phyloP scores from a whole-genome alignment of 202 grass and related monocot species.

The Zizania palustris region DNA sequence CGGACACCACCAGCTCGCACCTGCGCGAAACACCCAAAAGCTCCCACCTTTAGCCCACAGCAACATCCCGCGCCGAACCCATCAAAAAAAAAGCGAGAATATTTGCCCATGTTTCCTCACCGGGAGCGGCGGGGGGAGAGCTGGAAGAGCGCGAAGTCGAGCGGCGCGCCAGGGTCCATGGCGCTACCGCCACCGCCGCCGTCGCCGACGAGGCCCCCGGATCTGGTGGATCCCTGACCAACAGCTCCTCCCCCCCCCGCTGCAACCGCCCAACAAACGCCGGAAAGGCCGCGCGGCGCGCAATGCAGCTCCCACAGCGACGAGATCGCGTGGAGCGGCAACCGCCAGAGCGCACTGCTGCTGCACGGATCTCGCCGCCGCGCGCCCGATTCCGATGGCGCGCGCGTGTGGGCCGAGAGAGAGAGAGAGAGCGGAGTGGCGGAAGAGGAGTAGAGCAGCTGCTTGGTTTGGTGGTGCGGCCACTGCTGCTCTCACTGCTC shows the following conservation, averaged over 20 bases:
- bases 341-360: slow-evolving; percentile 4
- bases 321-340: slow-evolving; percentile 33
- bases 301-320: slow-evolving; percentile 53
- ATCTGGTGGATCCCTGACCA: slow-evolving; percentile 66
- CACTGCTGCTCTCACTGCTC: slow-evolving; percentile 22
- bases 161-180: slow-evolving; percentile 74
- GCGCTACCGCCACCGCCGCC: slow-evolving; percentile 22
- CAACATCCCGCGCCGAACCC: slow-evolving; percentile 25
- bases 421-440: slow-evolving; percentile 47
- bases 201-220: slow-evolving; percentile 33
- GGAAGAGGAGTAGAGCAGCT: slow-evolving; percentile 41
- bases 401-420: slow-evolving; percentile 20
- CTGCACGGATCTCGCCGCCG: slow-evolving; percentile 49
- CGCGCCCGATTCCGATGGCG: slow-evolving; percentile 42
- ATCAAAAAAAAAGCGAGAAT: slow-evolving; percentile 37
- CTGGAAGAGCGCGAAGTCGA: slow-evolving; percentile 92
- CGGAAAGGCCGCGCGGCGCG: slow-evolving; percentile 21
- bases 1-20: slow-evolving; percentile 89
- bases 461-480: slow-evolving; percentile 42
- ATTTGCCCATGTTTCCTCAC: slow-evolving; percentile 46
- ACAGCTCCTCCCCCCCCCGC: slow-evolving; percentile 15
- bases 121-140: slow-evolving; percentile 82
- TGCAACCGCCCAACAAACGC: slow-evolving; percentile 33
- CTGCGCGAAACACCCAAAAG: slow-evolving; percentile 43
- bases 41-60: slow-evolving; percentile 35